Evolutionary conservation across 495 filamentous ascomycete species (phyloP).

Genomic region (Xylaria palmicola): DNA sequence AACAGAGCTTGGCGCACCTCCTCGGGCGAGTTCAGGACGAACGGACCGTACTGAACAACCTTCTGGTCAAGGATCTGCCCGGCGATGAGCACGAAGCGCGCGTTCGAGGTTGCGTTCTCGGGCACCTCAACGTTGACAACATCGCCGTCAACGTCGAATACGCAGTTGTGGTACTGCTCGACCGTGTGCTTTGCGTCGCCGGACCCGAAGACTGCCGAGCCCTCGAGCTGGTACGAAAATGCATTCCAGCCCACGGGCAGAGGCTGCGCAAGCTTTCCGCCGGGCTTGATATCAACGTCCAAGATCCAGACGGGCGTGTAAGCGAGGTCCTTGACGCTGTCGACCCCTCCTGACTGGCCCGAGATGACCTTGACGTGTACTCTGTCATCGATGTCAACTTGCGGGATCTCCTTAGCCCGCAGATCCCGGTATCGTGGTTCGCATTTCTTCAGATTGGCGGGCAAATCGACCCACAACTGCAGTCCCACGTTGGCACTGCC

Average conservation of each 20-base stretch:
- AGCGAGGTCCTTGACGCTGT: slow-evolving; percentile 82
- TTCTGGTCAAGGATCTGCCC: slow-evolving; percentile 87
- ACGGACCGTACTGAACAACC: slow-evolving; percentile 94
- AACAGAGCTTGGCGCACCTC: slow-evolving; percentile 87
- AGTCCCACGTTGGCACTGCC: slow-evolving; percentile 80
- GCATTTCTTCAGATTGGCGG: slow-evolving; percentile 74
- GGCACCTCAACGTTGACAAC: slow-evolving; percentile 67
- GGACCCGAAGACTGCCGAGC: slow-evolving; percentile 65
- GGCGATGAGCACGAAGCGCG: slow-evolving; percentile 76
- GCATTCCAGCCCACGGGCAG: slow-evolving; percentile 86
- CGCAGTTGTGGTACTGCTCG: slow-evolving; percentile 79
- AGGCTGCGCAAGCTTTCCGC: slow-evolving; percentile 68
- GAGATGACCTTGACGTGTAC: slow-evolving; percentile 87
- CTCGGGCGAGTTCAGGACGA: slow-evolving; percentile 80
- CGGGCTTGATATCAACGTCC: slow-evolving; percentile 79
- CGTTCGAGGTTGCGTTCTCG: slow-evolving; percentile 62
- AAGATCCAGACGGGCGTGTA: slow-evolving; percentile 95
- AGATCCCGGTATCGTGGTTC: slow-evolving; percentile 93
- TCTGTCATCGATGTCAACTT: slow-evolving; percentile 63
- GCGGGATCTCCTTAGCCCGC: slow-evolving; percentile 71
- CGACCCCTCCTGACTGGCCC: slow-evolving; percentile 77
- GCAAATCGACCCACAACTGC: slow-evolving; percentile 94
- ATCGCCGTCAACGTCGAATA: slow-evolving; percentile 81
- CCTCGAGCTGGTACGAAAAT: slow-evolving; percentile 80
- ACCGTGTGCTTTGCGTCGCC: slow-evolving; percentile 57